phyloP scores from a whole-genome alignment of 805 yeast species.

The Kregervanrija fluxuum region DNA sequence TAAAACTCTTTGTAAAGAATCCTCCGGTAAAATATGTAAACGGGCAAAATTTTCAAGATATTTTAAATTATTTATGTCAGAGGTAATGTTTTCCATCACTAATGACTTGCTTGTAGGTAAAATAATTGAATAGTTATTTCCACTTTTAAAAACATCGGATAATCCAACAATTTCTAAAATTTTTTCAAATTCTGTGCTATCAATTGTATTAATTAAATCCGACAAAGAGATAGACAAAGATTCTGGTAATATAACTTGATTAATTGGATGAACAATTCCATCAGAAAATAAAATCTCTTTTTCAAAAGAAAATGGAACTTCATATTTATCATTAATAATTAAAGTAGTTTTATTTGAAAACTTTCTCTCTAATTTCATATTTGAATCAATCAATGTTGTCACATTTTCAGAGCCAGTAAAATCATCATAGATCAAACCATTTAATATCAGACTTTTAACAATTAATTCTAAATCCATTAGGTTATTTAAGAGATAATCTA shows the following conservation, averaged over 20 bases:
- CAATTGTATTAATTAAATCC: conserved; percentile 53
- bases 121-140: conserved; percentile 49
- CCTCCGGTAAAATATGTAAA: conserved; percentile 62
- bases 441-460: conserved; percentile 51
- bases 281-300: conserved; percentile 69
- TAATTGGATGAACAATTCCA: conserved; percentile 77
- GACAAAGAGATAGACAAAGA: conserved; percentile 42
- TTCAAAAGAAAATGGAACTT: conserved; percentile 32
- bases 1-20: conserved; percentile 39
- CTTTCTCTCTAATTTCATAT: conserved; percentile 3
- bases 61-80: conserved; percentile 27
- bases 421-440: conserved; percentile 64
- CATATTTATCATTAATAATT: conserved; percentile 13
- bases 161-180: conserved; percentile 37
- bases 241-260: conserved; percentile 49
- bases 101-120: conserved; percentile 63
- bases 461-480: conserved; percentile 42
- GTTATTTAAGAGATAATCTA: conserved; percentile 50
- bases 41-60: conserved; percentile 46
- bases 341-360: conserved; percentile 3
- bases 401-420: conserved; percentile 28
- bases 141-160: conserved; percentile 32
- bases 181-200: conserved; percentile 40
- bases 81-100: conserved; percentile 40
- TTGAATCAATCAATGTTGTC: conserved; percentile 10